Base-by-base conservation (phyloP, 73 alveolate genomes). In the Tetrahymena elliotti region DNA sequence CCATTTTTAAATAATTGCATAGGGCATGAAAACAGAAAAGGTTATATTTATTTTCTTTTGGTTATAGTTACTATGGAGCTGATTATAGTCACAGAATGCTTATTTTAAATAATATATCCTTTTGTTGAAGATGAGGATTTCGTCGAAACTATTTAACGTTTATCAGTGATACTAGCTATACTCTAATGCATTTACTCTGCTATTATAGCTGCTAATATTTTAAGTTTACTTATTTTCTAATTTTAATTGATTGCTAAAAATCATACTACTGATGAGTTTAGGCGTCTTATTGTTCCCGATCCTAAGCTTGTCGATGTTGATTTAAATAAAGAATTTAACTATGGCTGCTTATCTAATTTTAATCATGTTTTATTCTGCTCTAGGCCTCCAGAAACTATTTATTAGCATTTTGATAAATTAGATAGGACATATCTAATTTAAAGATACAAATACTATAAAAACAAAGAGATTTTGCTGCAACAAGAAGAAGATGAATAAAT, bases 1-100 rank as follows among this genome's bases (percentile, higher is more conserved):
- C 95, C 96, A 31, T 97, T 84, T 84, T 95, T 95, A 24, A 88
- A 97, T 47, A 97, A 96, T 94, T 97, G 98, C 93, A 94, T 97
- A 0, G 98, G 98, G 1, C 93, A 93, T 93, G 83, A 98, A 52
- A 97, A 97, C 93, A 68, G 88, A 68, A 68, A 36, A 68, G 88
- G 88, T 6, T 68, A 68, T 68, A 31, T 95, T 93, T 94, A 83
- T 84, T 96, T 84, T 35, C 94, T 93, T 84, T 96, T 96, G 94
- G 34, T 93, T 38, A 39, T 97, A 93, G 94, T 35, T 94, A 15
- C 96, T 47, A 83, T 92, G 33, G 95, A 94, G 84, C 35, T 97
- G 84, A 83, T 95, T 33, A 93, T 96, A 84, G 92, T 96, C 53
- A 24, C 96, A 38, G 52, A 54, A 33, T 38, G 52, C 6, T 82